Evolutionary conservation across 495 filamentous ascomycete genomes (phyloP), one percentile per base, ranked within the genome.

Genomic region (Penicillium canariense): DNA sequence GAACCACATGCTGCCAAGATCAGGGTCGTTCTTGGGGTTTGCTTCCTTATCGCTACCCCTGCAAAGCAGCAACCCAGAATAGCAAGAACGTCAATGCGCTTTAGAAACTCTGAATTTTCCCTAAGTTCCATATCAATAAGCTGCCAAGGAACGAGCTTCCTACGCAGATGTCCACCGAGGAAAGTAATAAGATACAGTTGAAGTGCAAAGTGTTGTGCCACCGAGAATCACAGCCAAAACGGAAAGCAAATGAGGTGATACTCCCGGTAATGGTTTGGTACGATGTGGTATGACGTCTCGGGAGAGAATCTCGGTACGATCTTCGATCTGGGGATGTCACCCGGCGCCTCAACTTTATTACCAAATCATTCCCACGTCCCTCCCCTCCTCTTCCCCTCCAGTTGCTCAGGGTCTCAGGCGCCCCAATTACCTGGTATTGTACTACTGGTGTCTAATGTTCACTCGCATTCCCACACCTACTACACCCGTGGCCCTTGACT

Each of bases 401-500:
- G 36, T 7, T 39, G 6, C 2, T 7, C 15, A 20, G 15, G 35
- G 5, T 17, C 10, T 11, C 35, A 38, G 7, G 2, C 32, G 22
- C 1, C 23, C 4, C 25, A 46, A 18, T 30, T 18, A 2, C 8
- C 42, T 8, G 30, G 30, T 32, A 12, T 12, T 32, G 6, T 32
- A 12, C 12, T 32, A 12, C 30, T 32, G 30, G 6, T 15, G 12
- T 28, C 52, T 55, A 4, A 61, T 54, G 49, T 25, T 46, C 20
- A 30, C 14, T n/a, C 43, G 42, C 28, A 25, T 52, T 22, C 4
- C 10, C 22, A 18, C 28, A 23, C 18, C 27, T 12, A 31, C 32
- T 45, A 31, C 44, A 11, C 25, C 52, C n/a, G 42, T 52, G 36
- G 18, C 50, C 25, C 38, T 58, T 58, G 54, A 61, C 56, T 58